phyloP scores from a whole-genome alignment of 1,284 basidiomycete genomes.

The Ceratobasidium sp. region DNA sequence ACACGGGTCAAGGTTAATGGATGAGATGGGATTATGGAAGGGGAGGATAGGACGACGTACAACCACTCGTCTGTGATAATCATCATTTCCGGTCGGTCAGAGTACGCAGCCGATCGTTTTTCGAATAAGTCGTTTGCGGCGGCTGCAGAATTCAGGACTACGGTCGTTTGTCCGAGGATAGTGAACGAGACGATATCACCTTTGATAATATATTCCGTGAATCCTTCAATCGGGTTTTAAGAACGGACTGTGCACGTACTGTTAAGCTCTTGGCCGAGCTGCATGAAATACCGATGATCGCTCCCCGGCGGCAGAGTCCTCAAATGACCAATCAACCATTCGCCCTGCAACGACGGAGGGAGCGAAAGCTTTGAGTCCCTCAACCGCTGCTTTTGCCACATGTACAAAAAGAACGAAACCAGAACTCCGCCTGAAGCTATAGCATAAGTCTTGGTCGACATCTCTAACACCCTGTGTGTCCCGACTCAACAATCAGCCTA shows the following conservation, averaged over 20 bases:
- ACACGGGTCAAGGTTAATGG: too few species aligned
- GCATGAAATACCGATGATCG: slow-evolving; percentile 12
- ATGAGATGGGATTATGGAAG: too few species aligned
- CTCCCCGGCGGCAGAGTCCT: slow-evolving; percentile 28
- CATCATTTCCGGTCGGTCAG: slow-evolving; percentile 58
- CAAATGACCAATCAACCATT: slow-evolving; percentile 34
- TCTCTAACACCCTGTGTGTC: too few species aligned
- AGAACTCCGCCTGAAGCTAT: not conserved
- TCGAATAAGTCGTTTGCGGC: slow-evolving; percentile 64
- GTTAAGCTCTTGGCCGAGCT: slow-evolving; percentile 18
- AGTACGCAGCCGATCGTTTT: slow-evolving; percentile 63
- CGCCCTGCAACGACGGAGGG: slow-evolving; percentile 16
- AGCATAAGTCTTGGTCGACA: slow-evolving; percentile 20
- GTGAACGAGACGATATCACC: slow-evolving; percentile 66
- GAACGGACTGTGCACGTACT: not conserved
- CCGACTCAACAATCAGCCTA: too few species aligned
- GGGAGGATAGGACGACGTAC: not conserved
- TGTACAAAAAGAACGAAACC: slow-evolving; percentile 3
- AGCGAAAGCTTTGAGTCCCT: slow-evolving; percentile 11
- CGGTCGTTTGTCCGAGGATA: slow-evolving; percentile 65
- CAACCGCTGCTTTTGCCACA: slow-evolving; percentile 24
- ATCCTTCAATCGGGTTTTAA: not conserved
- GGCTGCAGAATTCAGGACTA: slow-evolving; percentile 64
- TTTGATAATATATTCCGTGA: slow-evolving; percentile 15
- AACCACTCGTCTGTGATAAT: slow-evolving; percentile 48